Evolutionary conservation across 257 asterid genomes (phyloP).

Genomic region (Osmanthus fragrans): DNA sequence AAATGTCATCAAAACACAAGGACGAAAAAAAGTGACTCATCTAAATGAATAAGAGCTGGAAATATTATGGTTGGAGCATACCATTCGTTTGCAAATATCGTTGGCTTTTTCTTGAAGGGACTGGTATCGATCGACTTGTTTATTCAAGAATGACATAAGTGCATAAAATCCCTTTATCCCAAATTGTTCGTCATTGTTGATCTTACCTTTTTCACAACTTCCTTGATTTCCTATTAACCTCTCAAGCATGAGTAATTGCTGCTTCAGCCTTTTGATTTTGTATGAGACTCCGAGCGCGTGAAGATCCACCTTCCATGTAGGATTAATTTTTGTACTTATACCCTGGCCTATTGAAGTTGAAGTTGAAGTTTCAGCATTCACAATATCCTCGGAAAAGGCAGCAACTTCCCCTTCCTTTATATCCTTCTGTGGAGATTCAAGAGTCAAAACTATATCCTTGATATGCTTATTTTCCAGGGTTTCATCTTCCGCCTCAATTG

Average conservation of each 20-base stretch:
- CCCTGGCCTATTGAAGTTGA: slow-evolving; percentile 37
- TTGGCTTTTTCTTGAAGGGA: slow-evolving; percentile 78
- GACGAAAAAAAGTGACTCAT: background rate
- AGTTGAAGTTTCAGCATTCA: slow-evolving; percentile 39
- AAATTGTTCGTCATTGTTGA: slow-evolving; percentile 17
- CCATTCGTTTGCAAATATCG: slow-evolving; percentile 84
- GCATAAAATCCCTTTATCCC: slow-evolving; percentile 48
- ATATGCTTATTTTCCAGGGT: slow-evolving; percentile 28
- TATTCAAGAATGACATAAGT: slow-evolving; percentile 60
- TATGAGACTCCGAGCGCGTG: slow-evolving; percentile 88
- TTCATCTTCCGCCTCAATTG: slow-evolving; percentile 30
- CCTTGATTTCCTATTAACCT: slow-evolving; percentile 71
- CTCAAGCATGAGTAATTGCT: slow-evolving; percentile 83
- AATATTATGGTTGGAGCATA: slow-evolving; percentile 29
- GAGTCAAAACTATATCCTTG: slow-evolving; percentile 67
- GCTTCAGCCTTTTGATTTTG: slow-evolving; percentile 95
- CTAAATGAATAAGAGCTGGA: background rate
- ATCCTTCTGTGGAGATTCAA: slow-evolving; percentile 47
- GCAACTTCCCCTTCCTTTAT: slow-evolving; percentile 34
- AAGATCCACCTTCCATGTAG: slow-evolving; percentile 72
- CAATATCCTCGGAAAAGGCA: slow-evolving; percentile 27
- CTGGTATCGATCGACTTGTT: slow-evolving; percentile 77
- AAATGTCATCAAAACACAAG: background rate
- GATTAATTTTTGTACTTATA: slow-evolving; percentile 30
- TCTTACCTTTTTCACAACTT: slow-evolving; percentile 39